Base-by-base conservation (phyloP, 108 stramenopile genomes). In the Cylindrotheca closterium region DNA sequence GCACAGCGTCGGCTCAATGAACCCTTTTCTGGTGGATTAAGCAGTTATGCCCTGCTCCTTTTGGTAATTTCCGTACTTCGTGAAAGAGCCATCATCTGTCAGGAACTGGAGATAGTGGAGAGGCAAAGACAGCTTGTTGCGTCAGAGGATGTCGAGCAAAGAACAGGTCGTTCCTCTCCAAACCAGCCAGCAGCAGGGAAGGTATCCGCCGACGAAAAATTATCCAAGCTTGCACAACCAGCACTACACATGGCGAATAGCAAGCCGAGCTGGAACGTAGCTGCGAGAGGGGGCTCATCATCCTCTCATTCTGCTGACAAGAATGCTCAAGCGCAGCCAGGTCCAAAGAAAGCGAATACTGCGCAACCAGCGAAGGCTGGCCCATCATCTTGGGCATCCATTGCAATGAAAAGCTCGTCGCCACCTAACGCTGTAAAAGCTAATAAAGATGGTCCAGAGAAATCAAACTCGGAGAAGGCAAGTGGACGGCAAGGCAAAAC, bases 1-100 rank as follows among this genome's bases (percentile, higher is more conserved):
- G 91, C 84, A 0, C 91, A 92, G 53, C 74, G 88, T 54, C 89
- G 92, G 26, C 73, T 96, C 34, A 96, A 98, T 60, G 96, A 98
- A 62, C 96, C 96, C 1, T 97, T 93, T 70, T 91, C 94, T 1
- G 97, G 97, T 37, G 97, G 97, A 24, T 81, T 98, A 31, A 92
- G 92, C 47, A 94, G 92, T 59, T 98, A 97, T 71, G 94, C 90
- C n/a, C 78, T 98, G 4, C 80, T 97, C 31, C 70, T 96, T 49
- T 74, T 97, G 65, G 79, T 94, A 3, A 58, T 93, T 31, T 89
- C 95, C 29, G 83, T 93, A 5, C 52, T 96, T 23, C 73, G 87
- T 27, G 94, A 96, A 67, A 62, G 90, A 53, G 63, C 65, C 52
- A 78, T 85, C 8, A 94, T 91, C 65, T 61, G 84, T 21, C 79